Evolutionary conservation across 257 asterid species (phyloP), one percentile per base, ranked within the genome.

Genomic region (Plectranthus barbatus): DNA sequence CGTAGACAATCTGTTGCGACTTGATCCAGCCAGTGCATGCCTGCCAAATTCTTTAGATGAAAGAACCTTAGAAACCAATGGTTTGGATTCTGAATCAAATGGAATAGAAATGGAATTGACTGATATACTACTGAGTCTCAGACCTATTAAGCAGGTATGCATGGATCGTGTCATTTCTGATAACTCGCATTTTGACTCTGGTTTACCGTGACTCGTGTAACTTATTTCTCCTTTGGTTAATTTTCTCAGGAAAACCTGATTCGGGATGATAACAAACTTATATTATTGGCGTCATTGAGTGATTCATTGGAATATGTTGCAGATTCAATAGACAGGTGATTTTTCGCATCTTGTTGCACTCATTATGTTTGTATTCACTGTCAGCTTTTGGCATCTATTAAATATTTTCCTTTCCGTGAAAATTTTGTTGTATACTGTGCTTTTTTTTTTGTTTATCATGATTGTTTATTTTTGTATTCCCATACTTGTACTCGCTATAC

Each of bases 221-320:
- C 65, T 67, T 63, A 41, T 66, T 72, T 26, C 19, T 55, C 26
- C 53, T 21, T 50, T 62, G 60, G 58, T 63, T 67, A 42, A 65
- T 56, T 20, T 48, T 72, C 69, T 74, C 85, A 93, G 99, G 99
- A 93, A 72, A 85, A 93, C 79, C 82, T 90, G 81, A 93, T 93
- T 71, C 96, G 86, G 52, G 99, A 93, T 74, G 97, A 90, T 71
- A 93, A 80, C 88, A 90, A 84, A 60, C 92, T 93, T 72, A 87
- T 85, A 74, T 78, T 93, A 54, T 66, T 93, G 87, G 96, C 99
- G 62, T 93, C 99, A 54, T 64, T 93, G 79, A 87, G 99, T 45
- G 99, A 93, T 81, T 93, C 99, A 65, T 61, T 93, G 84, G 99
- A 93, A 76, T 93, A 85, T 78, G 84, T 93, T 62, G 97, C 99